Base-by-base conservation (phyloP, 108 stramenopile genomes). In the Nitzschia sp. region DNA sequence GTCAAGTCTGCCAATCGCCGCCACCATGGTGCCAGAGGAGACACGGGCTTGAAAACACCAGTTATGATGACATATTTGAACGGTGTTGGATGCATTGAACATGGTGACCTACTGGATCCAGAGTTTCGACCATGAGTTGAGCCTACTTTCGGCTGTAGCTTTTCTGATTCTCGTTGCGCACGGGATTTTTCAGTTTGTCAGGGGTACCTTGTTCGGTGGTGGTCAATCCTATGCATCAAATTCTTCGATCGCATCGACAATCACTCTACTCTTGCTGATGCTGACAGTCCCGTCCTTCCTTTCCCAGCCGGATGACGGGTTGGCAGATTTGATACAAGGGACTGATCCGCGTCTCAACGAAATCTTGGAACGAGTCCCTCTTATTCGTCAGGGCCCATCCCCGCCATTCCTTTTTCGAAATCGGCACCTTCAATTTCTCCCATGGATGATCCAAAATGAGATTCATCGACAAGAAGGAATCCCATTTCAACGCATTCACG, bases 401-500 rank as follows among this genome's bases (percentile, higher is more conserved):
- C 66, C 78, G 23, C 82, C 82, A 17, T 27, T 68, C 25, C 53
- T 79, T 15, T 57, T 83, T 25, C 57, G 74, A 1, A 83, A 83
- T 59, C 69, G 82, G 23, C 82, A 83, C 48, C 46, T 83, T 24
- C 78, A 79, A 68, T 76, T 83, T 48, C 53, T 75, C 19, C 82
- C 82, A 23, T 83, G 75, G 75, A 48, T 83, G 66, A 68, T 83
- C 53, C 78, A 79, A 54, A 83, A 83, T 72, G 78, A 79, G 54
- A 66, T 79, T 46, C 82, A 83, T 65, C 54, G 64, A 5, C 46
- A 38, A 2, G 70, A 76, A 18, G 71, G 69, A 3, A 83, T 83
- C 51, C 75, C 78, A 27, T 83, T 66, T 58, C 75, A 83, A 56
- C 75, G 74, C 5, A 19, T 72, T 13, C 17, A 69, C 29, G 54